These are phyloP conservation scores for Lentinula sp. DNA, from an alignment of 768 basidiomycete genomes.

Conservation along the genomic window DNA sequence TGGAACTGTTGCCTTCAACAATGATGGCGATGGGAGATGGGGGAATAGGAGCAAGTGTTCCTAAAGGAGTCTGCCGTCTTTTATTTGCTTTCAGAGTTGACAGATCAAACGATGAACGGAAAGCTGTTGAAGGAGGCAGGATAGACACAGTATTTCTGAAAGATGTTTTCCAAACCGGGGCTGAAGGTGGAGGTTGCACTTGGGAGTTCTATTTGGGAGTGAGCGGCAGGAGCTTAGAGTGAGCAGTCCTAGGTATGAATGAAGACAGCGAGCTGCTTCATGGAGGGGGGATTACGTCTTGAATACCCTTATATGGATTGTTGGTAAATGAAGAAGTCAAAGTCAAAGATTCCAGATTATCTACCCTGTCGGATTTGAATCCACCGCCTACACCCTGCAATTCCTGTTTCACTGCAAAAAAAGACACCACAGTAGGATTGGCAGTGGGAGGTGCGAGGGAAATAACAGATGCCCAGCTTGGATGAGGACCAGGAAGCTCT, in stretches of 20 bases:
- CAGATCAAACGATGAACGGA: conserved; percentile 45
- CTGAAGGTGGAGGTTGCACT: conserved; percentile 41
- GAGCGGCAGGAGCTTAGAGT: conserved; percentile 14
- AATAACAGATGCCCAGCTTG: conserved; percentile 62
- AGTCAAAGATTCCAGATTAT: conserved; percentile 22
- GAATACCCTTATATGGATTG: conserved; percentile 36
- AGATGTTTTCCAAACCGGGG: conserved; percentile 52
- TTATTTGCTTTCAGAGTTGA: conserved; percentile 36
- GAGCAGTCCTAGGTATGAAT: conserved; percentile 22
- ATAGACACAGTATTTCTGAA: conserved; percentile 31
- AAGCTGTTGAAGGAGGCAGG: conserved; percentile 48
- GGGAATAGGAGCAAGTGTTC: conserved; percentile 63
- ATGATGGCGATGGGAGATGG: conserved; percentile 62
- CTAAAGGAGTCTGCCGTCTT: conserved; percentile 58
- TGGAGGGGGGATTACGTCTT: conserved; percentile 20
- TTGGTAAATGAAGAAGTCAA: conserved; percentile 23
- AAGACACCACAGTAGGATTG: conserved; percentile 42
- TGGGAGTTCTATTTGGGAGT: neutral
- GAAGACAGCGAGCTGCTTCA: conserved; percentile 10
- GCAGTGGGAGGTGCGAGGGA: conserved; percentile 54
- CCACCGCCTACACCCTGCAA: conserved; percentile 64
- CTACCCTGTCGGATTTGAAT: conserved; percentile 42
- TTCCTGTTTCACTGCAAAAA: conserved; percentile 57
- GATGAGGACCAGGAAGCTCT: conserved; percentile 27
- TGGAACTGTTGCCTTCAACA: conserved; percentile 20